phyloP scores from a whole-genome alignment of 1,284 basidiomycete species.

The Fomitiporia mediterranea region DNA sequence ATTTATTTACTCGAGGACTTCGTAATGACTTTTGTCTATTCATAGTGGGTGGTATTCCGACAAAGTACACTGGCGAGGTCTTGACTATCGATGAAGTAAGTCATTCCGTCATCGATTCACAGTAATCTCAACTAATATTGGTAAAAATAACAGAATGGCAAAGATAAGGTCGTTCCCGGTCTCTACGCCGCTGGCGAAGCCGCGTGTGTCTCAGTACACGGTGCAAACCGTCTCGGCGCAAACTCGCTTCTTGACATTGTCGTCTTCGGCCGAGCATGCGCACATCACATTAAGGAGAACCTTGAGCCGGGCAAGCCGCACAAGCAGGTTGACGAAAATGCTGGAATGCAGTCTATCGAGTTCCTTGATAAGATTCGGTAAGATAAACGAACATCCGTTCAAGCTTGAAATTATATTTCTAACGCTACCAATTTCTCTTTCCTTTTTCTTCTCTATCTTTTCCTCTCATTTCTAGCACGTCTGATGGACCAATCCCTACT shows the following conservation, averaged over 20 bases:
- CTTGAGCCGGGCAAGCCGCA: constrained; percentile 89
- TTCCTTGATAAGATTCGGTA: constrained; percentile 87
- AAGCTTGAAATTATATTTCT: not conserved
- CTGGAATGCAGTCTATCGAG: constrained; percentile 84
- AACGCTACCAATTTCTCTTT: not conserved
- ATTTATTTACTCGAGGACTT: not conserved
- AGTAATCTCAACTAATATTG: not conserved
- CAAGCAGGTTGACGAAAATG: constrained; percentile 83
- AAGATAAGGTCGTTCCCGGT: constrained; percentile 94
- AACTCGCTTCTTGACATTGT: constrained; percentile 99
- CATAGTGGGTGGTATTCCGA: constrained; percentile 98
- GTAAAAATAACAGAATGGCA: constrained; percentile 63
- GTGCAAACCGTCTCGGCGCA: constrained; percentile 98
- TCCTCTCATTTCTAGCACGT: constrained; percentile 60
- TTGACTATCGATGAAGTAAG: constrained; percentile 71
- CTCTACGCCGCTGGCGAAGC: constrained; percentile 99
- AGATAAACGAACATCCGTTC: constrained; percentile 13
- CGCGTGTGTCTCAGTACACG: constrained; percentile 98
- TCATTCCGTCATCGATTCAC: not conserved
- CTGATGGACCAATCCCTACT: constrained; percentile 82
- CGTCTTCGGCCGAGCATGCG: constrained; percentile 98
- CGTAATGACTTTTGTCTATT: constrained; percentile 23
- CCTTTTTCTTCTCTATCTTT: too few species aligned
- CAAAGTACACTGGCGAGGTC: constrained; percentile 97
- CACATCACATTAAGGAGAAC: constrained; percentile 95